A percentile compares a stretch with the other conserved stretches of the same genome.
Conservation (phyloP, 1,284 basidiomycete genomes). For the Inonotus obliquus region DNA sequence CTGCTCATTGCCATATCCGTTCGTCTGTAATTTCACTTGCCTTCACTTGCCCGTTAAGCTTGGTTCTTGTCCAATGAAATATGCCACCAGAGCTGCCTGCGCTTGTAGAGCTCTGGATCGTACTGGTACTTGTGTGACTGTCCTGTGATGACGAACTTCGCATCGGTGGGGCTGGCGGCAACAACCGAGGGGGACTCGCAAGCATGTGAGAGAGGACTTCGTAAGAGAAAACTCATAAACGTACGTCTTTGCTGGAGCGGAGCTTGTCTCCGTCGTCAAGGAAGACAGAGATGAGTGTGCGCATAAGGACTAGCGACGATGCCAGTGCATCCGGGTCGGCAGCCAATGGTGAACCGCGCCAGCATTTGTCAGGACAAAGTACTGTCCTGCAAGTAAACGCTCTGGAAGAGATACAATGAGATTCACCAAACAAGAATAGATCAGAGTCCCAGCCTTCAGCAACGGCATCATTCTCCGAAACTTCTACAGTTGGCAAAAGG, state of each 20-base stretch:
- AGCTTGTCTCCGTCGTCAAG: constrained; percentile 82
- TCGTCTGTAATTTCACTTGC: neutral
- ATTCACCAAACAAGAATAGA: neutral
- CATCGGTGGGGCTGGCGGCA: neutral
- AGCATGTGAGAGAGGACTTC: constrained; percentile 87
- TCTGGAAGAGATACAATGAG: constrained; percentile 27
- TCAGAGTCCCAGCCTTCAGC: neutral
- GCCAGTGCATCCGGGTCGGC: constrained; percentile 51
- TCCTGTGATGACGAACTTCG: neutral
- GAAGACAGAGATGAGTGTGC: constrained; percentile 91
- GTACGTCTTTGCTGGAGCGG: constrained; percentile 73
- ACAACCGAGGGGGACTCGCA: constrained; percentile 33
- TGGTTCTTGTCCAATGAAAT: neutral
- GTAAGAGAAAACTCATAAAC: constrained; percentile 81
- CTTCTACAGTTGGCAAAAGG: neutral
- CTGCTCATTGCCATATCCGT: neutral
- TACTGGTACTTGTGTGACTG: neutral
- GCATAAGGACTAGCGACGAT: constrained; percentile 87
- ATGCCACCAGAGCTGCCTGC: neutral
- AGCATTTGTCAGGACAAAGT: constrained; percentile 90
- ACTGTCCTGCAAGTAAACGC: constrained; percentile 65
- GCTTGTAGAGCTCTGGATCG: neutral
- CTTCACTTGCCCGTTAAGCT: neutral
- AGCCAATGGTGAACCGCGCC: constrained; percentile 43
- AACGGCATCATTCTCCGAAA: neutral